Percentiles rank a stretch among this genome's conserved stretches.
Evolutionary conservation across 1,139 yeast genomes (phyloP).

Genomic region (Yamadazyma atlantica): DNA sequence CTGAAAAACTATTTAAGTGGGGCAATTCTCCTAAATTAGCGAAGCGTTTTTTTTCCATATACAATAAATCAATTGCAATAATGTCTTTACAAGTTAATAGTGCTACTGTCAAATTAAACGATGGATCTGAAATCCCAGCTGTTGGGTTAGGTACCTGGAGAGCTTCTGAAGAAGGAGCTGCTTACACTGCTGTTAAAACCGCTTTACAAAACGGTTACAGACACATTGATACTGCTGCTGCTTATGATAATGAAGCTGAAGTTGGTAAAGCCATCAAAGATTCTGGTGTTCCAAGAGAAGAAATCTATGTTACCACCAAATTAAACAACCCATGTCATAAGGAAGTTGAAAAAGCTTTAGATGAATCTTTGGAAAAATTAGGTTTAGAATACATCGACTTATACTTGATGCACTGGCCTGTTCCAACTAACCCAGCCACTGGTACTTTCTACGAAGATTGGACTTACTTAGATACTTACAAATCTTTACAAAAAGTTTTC

Average conservation of each 20-base stretch:
- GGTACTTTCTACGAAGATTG: conserved; percentile 34
- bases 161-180: conserved; percentile 55
- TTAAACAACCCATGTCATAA: conserved; percentile 71
- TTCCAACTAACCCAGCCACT: conserved; percentile 39
- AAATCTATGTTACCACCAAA: conserved; percentile 79
- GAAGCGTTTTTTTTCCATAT: not conserved
- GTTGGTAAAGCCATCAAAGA: conserved; percentile 70
- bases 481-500: conserved; percentile 58
- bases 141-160: conserved; percentile 82
- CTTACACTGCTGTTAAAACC: conserved; percentile 55
- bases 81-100: conserved; percentile 18
- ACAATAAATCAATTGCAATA: not conserved
- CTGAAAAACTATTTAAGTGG: not conserved
- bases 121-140: conserved; percentile 67
- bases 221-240: conserved; percentile 81
- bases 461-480: conserved; percentile 68
- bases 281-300: conserved; percentile 68
- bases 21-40: too few relatives aligned
- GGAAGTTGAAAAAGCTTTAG: conserved; percentile 54
- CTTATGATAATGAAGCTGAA: conserved; percentile 63
- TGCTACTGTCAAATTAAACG: conserved; percentile 47
- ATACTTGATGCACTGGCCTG: conserved; percentile 89
- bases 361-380: conserved; percentile 62
- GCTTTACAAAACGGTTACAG: conserved; percentile 74
- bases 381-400: conserved; percentile 83